These are phyloP conservation scores for Volvox reticuliferus DNA, from an alignment of 139 green algal species.

Conservation along the genomic window DNA sequence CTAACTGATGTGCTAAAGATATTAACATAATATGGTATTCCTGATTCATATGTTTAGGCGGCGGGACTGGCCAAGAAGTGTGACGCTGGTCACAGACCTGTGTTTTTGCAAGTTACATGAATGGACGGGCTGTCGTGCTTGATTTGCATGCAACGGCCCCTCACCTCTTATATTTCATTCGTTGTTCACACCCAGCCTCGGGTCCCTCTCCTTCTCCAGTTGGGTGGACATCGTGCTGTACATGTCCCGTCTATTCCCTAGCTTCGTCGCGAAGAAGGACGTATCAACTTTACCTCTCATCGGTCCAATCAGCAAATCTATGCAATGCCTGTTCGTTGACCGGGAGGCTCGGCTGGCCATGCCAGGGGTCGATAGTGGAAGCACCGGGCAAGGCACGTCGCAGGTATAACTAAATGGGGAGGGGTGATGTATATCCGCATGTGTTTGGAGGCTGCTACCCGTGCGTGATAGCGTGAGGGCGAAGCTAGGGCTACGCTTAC, in stretches of 20 bases:
- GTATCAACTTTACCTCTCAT: conserved; percentile 77
- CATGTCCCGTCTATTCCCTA: conserved; percentile 82
- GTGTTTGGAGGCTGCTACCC: too few relatives aligned
- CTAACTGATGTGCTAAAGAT: neutral
- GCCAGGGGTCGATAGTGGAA: neutral
- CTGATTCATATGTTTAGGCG: neutral
- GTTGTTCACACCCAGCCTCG: too few relatives aligned
- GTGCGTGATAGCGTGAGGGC: too few relatives aligned
- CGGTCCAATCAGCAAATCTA: conserved; percentile 83
- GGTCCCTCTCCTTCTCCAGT: conserved; percentile 57
- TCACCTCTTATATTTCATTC: too few relatives aligned
- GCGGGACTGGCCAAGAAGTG: neutral
- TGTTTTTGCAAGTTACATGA: neutral
- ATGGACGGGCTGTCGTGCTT: neutral
- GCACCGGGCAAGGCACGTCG: conserved; percentile 20
- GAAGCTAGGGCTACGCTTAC: too few relatives aligned
- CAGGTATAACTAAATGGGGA: neutral
- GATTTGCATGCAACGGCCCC: neutral
- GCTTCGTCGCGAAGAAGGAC: conserved; percentile 83
- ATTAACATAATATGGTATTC: neutral
- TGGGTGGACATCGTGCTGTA: conserved; percentile 92
- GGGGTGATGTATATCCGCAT: neutral
- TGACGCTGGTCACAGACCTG: neutral
- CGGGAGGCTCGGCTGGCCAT: conserved; percentile 61
- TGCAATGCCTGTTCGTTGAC: conserved; percentile 91